Percentiles rank a stretch among this genome's conserved stretches.
Evolutionary conservation across 164 flowering plant genomes (phyloP).

Genomic region (Brasenia schreberi): DNA sequence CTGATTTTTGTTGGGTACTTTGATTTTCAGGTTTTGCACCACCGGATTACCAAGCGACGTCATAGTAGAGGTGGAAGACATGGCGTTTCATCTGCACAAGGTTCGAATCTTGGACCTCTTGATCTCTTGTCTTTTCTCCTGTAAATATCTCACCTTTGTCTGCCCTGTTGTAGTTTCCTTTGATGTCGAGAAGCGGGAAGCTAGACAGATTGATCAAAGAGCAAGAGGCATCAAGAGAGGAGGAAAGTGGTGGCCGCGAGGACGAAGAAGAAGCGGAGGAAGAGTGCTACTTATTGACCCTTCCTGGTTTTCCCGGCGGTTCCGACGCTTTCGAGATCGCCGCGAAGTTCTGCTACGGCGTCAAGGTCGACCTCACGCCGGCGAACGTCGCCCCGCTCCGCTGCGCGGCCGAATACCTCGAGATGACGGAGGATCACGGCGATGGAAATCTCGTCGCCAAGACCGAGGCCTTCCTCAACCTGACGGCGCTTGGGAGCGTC

Average conservation of each 20-base stretch:
- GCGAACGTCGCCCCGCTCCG: slow-evolving; percentile 57
- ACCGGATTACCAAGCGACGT: slow-evolving; percentile 94
- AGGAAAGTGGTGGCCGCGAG: slow-evolving; percentile 3
- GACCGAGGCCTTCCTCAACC: slow-evolving; percentile 50
- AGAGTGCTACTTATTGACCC: slow-evolving; percentile 22
- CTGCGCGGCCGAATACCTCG: slow-evolving; percentile 70
- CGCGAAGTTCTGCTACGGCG: slow-evolving; percentile 84
- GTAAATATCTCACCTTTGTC: not conserved
- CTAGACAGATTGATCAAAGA: slow-evolving; percentile 48
- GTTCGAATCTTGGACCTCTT: slow-evolving; percentile 12
- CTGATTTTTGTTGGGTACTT: no score
- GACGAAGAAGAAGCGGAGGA: slow-evolving; percentile 16
- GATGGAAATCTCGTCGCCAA: slow-evolving; percentile 62
- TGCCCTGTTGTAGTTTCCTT: slow-evolving; percentile 46
- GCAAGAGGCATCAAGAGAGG: slow-evolving; percentile 25
- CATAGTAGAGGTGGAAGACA: slow-evolving; percentile 63
- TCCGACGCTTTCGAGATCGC: slow-evolving; percentile 62
- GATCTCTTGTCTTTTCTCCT: not conserved
- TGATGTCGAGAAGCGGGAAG: slow-evolving; percentile 65
- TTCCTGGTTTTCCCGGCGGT: slow-evolving; percentile 68
- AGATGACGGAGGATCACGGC: slow-evolving; percentile 70
- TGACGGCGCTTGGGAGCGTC: slow-evolving; percentile 33
- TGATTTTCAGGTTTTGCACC: slow-evolving; percentile 65
- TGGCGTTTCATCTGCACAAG: slow-evolving; percentile 89
- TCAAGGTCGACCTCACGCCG: slow-evolving; percentile 50